phyloP scores from a whole-genome alignment of 1,139 yeast species.

The Chernovozyma sophiae-reginae region DNA sequence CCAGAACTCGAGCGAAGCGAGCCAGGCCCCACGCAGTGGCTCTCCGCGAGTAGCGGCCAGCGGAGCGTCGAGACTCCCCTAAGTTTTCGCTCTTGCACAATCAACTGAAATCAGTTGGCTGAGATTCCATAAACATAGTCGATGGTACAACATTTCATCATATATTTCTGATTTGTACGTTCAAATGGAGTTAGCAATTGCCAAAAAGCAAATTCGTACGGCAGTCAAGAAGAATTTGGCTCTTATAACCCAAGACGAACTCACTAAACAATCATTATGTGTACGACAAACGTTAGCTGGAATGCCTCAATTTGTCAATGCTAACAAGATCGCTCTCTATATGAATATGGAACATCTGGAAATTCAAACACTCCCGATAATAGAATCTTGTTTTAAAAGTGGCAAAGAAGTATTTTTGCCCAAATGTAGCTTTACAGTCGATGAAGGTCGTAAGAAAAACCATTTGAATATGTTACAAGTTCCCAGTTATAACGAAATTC shows the following conservation, averaged over 20 bases:
- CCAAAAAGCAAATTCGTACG: conserved; percentile 3
- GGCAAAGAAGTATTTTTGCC: conserved; percentile 51
- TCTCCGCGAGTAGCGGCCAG: no score
- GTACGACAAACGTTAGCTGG: conserved; percentile 1
- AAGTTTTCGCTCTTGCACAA: no score
- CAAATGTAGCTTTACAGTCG: conserved; percentile 28
- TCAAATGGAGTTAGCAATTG: neutral
- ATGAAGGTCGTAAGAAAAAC: conserved; percentile 29
- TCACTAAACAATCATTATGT: neutral
- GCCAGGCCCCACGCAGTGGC: no score
- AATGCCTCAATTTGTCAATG: conserved; percentile 2
- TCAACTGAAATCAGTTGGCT: no score
- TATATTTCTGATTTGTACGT: no score
- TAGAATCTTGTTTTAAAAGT: conserved; percentile 43
- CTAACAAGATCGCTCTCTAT: conserved; percentile 50
- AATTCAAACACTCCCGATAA: conserved; percentile 49
- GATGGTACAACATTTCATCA: no score
- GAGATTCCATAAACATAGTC: no score
- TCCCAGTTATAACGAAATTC: conserved; percentile 36
- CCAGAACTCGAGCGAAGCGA: no score
- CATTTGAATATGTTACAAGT: conserved; percentile 60
- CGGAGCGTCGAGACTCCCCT: no score
- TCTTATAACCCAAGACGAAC: conserved; percentile 2
- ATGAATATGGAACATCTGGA: conserved; percentile 68
- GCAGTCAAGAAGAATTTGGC: conserved; percentile 2